Evolutionary conservation across 129 eudicot species (phyloP).

Genomic region (Flaveria ramosissima): DNA sequence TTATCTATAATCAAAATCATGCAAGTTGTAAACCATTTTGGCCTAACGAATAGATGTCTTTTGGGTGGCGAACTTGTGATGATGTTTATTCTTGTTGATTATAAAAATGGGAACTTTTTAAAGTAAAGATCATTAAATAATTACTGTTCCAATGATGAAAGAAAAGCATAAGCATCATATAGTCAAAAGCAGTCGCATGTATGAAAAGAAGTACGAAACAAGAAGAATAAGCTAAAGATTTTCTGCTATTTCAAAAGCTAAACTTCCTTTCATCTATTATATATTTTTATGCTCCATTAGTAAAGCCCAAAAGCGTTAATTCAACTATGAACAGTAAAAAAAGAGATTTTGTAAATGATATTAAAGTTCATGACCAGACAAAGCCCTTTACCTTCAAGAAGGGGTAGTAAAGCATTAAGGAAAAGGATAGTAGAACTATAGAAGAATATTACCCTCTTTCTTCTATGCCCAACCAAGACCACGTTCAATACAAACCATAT

Average conservation of each 20-base stretch:
- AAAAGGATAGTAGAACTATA: not conserved
- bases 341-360: constrained; percentile 38
- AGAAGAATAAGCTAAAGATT: constrained; percentile 36
- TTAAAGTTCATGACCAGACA: constrained; percentile 78
- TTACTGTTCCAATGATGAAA: constrained; percentile 44
- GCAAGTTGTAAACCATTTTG: constrained; percentile 28
- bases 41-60: constrained; percentile 7
- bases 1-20: not conserved
- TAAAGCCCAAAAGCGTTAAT: constrained; percentile 48
- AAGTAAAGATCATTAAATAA: constrained; percentile 44
- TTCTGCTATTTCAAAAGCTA: constrained; percentile 43
- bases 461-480: too few relatives aligned
- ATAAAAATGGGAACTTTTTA: constrained; percentile 26
- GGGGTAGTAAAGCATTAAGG: constrained; percentile 25
- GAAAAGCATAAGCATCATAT: constrained; percentile 35
- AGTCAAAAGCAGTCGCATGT: constrained; percentile 41
- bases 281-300: constrained; percentile 31
- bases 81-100: constrained; percentile 20
- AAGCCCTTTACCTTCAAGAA: constrained; percentile 57
- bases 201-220: constrained; percentile 61
- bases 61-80: constrained; percentile 25
- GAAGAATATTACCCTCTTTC: too few relatives aligned
- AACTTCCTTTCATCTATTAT: constrained; percentile 42
- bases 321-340: constrained; percentile 41
- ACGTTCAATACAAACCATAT: too few relatives aligned